Percentiles rank a stretch among this genome's conserved stretches.
Evolutionary conservation across 108 stramenopile genomes (phyloP).

Genomic region (Cyclotella kingstonii): DNA sequence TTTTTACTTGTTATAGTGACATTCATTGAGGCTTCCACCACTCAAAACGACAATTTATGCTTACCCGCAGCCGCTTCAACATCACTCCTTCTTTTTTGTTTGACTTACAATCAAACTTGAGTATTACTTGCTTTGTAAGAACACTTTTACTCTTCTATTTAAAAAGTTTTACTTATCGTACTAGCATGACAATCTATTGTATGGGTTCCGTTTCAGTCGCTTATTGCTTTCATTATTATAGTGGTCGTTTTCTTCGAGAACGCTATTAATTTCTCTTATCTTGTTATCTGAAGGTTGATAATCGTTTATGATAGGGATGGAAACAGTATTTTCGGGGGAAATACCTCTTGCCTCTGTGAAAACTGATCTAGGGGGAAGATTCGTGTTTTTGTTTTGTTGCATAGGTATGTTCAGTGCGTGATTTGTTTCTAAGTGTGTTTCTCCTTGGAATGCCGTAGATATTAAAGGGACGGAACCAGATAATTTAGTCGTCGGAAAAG

Average conservation of each 20-base stretch:
- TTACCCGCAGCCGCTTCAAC: slow-evolving; percentile 65
- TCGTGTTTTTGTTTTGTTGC: neutral
- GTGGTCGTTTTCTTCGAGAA: neutral
- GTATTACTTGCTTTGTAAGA: neutral
- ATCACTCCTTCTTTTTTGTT: neutral
- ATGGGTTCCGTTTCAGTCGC: slow-evolving; percentile 32
- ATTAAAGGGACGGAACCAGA: neutral
- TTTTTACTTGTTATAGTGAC: slow-evolving; percentile 45
- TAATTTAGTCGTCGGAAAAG: neutral
- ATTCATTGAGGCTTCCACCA: slow-evolving; percentile 73
- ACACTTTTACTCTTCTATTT: too few relatives aligned
- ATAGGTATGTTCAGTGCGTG: neutral
- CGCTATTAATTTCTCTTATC: neutral
- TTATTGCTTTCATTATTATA: slow-evolving; percentile 15
- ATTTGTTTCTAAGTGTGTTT: neutral
- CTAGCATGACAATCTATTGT: slow-evolving; percentile 22
- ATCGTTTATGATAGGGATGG: neutral
- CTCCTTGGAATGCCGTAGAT: neutral
- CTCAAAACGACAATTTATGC: slow-evolving; percentile 81
- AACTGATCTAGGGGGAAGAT: slow-evolving; percentile 23
- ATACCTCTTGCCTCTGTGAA: slow-evolving; percentile 7
- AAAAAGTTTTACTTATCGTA: too few relatives aligned
- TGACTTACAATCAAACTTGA: neutral
- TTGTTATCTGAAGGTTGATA: too few relatives aligned
- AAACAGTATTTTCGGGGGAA: slow-evolving; percentile 1